Evolutionary conservation across 371 early-diverging fungal species (phyloP).

Genomic region (Apophysomyces variabilis): DNA sequence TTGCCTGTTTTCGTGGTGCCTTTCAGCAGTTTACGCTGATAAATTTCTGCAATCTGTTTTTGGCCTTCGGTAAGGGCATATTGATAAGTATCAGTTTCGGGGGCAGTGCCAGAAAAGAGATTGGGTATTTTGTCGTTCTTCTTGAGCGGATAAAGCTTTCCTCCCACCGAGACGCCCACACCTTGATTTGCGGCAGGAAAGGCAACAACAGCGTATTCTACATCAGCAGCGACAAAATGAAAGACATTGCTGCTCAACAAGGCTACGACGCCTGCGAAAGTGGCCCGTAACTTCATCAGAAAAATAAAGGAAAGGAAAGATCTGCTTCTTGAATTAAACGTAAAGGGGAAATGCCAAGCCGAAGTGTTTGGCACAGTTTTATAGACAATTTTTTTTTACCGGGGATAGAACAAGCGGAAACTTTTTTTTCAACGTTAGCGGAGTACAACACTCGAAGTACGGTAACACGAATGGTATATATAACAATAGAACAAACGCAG

Average conservation of each 20-base stretch:
- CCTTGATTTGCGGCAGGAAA: slow-evolving; percentile 27
- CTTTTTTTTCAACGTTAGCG: neutral
- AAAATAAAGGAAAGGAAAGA: neutral
- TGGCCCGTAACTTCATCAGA: slow-evolving; percentile 4
- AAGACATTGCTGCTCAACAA: neutral
- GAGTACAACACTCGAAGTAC: neutral
- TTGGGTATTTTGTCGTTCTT: slow-evolving; percentile 18
- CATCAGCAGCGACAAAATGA: neutral
- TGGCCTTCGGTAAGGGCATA: slow-evolving; percentile 24
- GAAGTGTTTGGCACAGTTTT: neutral
- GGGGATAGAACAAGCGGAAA: slow-evolving; percentile 9
- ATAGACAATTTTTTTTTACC: slow-evolving; percentile 1
- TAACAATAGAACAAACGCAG: neutral
- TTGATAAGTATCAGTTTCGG: slow-evolving; percentile 23
- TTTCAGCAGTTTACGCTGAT: slow-evolving; percentile 27
- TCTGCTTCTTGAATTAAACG: neutral
- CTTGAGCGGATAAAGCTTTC: slow-evolving; percentile 19
- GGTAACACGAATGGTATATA: neutral
- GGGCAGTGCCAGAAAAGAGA: slow-evolving; percentile 29
- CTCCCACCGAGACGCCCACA: slow-evolving; percentile 27
- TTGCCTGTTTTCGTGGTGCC: slow-evolving; percentile 45
- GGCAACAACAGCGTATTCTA: slow-evolving; percentile 33
- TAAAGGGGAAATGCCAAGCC: neutral
- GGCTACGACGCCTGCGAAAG: neutral
- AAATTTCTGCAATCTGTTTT: slow-evolving; percentile 16